Percentiles rank a stretch among this genome's conserved stretches.
phyloP scores from a whole-genome alignment of 805 yeast species.

The Metschnikowia anglica region DNA sequence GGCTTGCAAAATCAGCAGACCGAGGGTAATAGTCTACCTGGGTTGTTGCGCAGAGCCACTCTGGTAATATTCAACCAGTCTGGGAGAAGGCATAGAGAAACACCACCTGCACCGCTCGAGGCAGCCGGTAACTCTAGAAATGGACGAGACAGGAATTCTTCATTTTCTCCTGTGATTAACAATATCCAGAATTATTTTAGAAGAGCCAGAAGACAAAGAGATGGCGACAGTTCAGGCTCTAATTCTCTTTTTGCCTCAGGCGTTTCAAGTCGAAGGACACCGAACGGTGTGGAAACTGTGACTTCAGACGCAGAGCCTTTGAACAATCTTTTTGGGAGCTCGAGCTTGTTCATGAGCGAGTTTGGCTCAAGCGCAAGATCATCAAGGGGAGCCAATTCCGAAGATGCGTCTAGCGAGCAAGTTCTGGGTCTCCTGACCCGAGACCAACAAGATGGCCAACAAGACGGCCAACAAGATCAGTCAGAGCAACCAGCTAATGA shows the following conservation, averaged over 20 bases:
- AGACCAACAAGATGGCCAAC: neutral
- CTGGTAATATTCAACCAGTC: conserved; percentile 13
- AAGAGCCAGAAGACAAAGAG: conserved; percentile 11
- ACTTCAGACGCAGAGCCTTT: conserved; percentile 13
- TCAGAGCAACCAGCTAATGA: neutral
- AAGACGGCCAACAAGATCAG: neutral
- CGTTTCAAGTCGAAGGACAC: conserved; percentile 48
- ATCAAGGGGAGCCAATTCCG: neutral
- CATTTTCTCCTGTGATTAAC: conserved; percentile 19
- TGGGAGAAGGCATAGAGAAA: conserved; percentile 7
- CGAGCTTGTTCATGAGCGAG: neutral
- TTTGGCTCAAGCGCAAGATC: conserved; percentile 1
- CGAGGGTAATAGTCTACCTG: conserved; percentile 1
- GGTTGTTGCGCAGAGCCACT: conserved; percentile 17
- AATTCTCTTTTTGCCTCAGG: conserved; percentile 44
- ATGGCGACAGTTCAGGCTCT: conserved; percentile 8
- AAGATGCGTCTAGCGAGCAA: neutral
- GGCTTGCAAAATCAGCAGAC: neutral
- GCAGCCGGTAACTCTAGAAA: neutral
- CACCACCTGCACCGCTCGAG: conserved; percentile 16
- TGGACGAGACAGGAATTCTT: conserved; percentile 12
- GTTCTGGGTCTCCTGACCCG: neutral
- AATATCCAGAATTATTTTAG: conserved; percentile 17
- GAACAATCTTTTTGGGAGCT: conserved; percentile 4
- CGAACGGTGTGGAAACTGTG: conserved; percentile 44